These are phyloP conservation scores for Rhytidiadelphus loreus DNA, from an alignment of 225 moss, liverwort and hornwort genomes.

Conservation along the genomic window DNA sequence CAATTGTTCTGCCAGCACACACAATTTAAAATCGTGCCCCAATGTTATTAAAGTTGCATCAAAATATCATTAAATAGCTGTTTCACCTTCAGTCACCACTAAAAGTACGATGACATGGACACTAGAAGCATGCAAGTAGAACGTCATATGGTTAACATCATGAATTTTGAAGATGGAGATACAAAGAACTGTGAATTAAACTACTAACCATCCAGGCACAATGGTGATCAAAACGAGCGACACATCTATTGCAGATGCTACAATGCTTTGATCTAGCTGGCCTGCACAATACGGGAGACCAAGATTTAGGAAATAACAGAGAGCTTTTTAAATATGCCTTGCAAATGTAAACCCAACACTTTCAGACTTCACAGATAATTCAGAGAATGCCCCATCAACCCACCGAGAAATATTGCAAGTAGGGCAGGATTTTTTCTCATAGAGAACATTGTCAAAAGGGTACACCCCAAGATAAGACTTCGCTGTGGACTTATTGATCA, in stretches of 20 bases:
- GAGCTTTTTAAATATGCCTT: neutral
- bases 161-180: neutral
- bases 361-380: neutral
- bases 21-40: neutral
- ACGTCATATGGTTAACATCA: neutral
- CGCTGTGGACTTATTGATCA: slow-evolving; percentile 44
- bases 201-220: slow-evolving; percentile 99
- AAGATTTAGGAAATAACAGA: neutral
- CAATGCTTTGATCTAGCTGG: slow-evolving; percentile 99
- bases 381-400: neutral
- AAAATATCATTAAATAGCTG: neutral
- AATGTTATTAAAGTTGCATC: neutral
- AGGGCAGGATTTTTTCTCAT: slow-evolving; percentile 58
- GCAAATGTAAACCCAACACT: neutral
- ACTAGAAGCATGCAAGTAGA: neutral
- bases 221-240: slow-evolving; percentile 99
- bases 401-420: slow-evolving; percentile 80
- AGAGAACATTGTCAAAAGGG: slow-evolving; percentile 74
- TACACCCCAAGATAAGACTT: slow-evolving; percentile 38
- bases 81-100: neutral
- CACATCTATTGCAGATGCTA: slow-evolving; percentile 90
- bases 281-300: slow-evolving; percentile 23
- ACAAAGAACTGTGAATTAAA: neutral
- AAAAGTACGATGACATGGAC: neutral
- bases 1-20: slow-evolving; percentile 71